phyloP scores from a whole-genome alignment of 140 eudicot species.

The Anethum foeniculum region DNA sequence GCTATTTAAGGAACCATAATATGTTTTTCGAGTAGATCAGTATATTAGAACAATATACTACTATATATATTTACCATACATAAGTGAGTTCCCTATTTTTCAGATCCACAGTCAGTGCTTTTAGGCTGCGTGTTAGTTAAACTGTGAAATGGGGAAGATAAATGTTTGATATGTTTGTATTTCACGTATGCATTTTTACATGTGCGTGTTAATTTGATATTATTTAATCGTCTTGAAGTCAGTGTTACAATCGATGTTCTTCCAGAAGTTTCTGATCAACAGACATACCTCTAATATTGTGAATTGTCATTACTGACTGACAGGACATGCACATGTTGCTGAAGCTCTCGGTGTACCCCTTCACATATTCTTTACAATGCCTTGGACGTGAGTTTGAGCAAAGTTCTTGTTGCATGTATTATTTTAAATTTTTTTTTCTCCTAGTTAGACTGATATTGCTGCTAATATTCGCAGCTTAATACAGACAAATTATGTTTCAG shows the following conservation, averaged over 20 bases:
- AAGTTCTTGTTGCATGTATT: slow-evolving; percentile 12
- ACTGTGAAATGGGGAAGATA: not conserved
- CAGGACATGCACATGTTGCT: slow-evolving; percentile 95
- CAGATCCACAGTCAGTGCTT: not conserved
- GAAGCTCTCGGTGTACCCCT: slow-evolving; percentile 98
- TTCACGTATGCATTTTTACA: not conserved
- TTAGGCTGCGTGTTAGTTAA: not conserved
- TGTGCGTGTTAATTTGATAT: not conserved
- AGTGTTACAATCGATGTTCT: not conserved
- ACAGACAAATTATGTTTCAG: not conserved
- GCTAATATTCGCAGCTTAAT: not conserved
- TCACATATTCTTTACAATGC: slow-evolving; percentile 98
- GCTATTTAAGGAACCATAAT: not conserved
- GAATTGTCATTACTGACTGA: slow-evolving; percentile 18
- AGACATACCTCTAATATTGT: not conserved
- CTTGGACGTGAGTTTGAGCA: slow-evolving; percentile 83
- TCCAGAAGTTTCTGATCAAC: not conserved
- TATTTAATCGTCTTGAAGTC: not conserved
- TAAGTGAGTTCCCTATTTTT: not conserved
- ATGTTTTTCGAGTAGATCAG: not conserved
- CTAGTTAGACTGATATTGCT: not conserved
- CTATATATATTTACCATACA: not conserved
- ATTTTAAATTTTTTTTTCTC: not conserved
- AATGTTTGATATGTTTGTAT: not conserved
- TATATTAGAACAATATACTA: not conserved